Evolutionary conservation across 345 rosid genomes (phyloP), one percentile per base, ranked within the genome.

Genomic region (Adansonia digitata): DNA sequence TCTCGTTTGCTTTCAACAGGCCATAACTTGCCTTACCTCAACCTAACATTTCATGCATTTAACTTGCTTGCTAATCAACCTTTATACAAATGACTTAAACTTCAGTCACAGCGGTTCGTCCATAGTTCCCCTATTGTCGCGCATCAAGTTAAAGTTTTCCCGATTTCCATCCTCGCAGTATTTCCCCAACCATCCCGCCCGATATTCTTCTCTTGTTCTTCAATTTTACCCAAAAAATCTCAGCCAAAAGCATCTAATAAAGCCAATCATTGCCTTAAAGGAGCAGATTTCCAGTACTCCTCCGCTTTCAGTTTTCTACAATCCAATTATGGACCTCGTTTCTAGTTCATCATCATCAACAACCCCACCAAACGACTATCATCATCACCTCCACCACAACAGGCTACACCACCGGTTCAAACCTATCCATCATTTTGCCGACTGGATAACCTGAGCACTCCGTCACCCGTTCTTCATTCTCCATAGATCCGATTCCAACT

Each of bases 391-490:
- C 74, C 62, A 52, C 51, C 76, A 2, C 61, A 78, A 10, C 74
- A 80, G 46, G 18, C 79, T 9, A 51, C 77, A 72, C 37, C 69
- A 49, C 18, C 81, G 82, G 14, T 27, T 74, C 76, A 75, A 75
- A 69, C 71, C 85, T 6, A 68, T 83, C 74, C 89, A 90, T 43
- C 91, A 89, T 0, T 74, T 89, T 6, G 76, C 88, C 0, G 93
- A 89, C 69, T 75, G 98, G 5, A 90, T 94, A 0, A 56, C 72
- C 49, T 85, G 98, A 2, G 97, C 98, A 34, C 84, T 89, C 52
- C 88, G 83, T 75, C 93, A 94, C 73, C 88, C 68, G 7, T 85
- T 92, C 48, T 90, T 75, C 29, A 89, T 92, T 76, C 97, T 89
- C 72, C 91, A 86, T 78, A 85, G 93, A 10, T 84, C 89, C 0